Percentiles rank a stretch among this genome's conserved stretches.
Evolutionary conservation across 2,329 filamentous ascomycete species (phyloP).

Genomic region (Aphanoascus verrucosus): DNA sequence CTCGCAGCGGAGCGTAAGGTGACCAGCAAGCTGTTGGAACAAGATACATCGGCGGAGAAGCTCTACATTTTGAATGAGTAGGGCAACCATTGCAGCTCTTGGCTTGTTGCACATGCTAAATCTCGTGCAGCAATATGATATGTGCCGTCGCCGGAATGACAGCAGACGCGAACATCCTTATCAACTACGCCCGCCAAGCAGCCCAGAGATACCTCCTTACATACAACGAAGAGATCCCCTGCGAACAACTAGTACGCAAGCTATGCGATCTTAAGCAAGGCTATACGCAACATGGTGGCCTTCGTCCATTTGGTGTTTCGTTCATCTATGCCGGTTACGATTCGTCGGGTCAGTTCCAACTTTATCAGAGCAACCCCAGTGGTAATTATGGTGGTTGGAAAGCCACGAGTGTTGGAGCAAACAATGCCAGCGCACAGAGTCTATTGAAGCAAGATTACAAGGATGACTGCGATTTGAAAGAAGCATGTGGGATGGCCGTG

Average conservation of each 20-base stretch:
- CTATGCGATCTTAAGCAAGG: slow-evolving; percentile 98
- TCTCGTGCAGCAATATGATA: slow-evolving; percentile 80
- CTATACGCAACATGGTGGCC: slow-evolving; percentile 97
- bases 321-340: slow-evolving; percentile 99
- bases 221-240: slow-evolving; percentile 99
- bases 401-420: slow-evolving; percentile 92
- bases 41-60: slow-evolving; percentile 99
- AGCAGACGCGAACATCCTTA: slow-evolving; percentile 98
- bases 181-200: slow-evolving; percentile 97
- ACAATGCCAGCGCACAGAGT: slow-evolving; percentile 95
- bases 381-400: slow-evolving; percentile 99
- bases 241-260: slow-evolving; percentile 92
- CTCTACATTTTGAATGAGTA: slow-evolving; percentile 99
- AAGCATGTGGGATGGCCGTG: slow-evolving; percentile 93
- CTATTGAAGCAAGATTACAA: slow-evolving; percentile 99
- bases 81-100: slow-evolving; percentile 23
- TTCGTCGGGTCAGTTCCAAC: slow-evolving; percentile 88
- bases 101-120: slow-evolving; percentile 2
- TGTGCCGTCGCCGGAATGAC: slow-evolving; percentile 99
- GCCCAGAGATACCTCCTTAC: slow-evolving; percentile 96
- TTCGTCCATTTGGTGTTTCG: slow-evolving; percentile 93
- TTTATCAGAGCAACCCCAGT: slow-evolving; percentile 97
- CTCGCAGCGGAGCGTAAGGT: slow-evolving; percentile 97
- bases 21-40: slow-evolving; percentile 96
- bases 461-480: slow-evolving; percentile 90